Evolutionary conservation across 352 stramenopile genomes (phyloP).

Genomic region (Aphanomyces cochlioides): DNA sequence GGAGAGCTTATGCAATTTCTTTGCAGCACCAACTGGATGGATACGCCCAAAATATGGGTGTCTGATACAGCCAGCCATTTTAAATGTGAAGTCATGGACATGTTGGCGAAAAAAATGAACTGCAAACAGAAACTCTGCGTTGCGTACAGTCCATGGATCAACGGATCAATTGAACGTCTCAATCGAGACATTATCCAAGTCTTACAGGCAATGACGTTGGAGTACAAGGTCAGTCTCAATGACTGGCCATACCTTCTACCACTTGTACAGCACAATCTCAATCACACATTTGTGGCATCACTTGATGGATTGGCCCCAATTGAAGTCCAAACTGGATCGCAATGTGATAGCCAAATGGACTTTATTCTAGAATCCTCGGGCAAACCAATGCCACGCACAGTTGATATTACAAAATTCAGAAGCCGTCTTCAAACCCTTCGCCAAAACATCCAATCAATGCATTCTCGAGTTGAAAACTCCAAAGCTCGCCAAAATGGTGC

Average conservation of each 20-base stretch:
- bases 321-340: too few species aligned
- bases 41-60: conserved; percentile 32
- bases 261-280: conserved; percentile 34
- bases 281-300: too few species aligned
- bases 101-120: conserved; percentile 24
- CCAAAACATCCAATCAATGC: too few species aligned
- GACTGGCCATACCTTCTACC: conserved; percentile 34
- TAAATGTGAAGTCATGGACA: conserved; percentile 34
- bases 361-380: too few species aligned
- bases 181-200: conserved; percentile 40
- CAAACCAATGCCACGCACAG: too few species aligned
- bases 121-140: conserved; percentile 28
- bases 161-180: conserved; percentile 34
- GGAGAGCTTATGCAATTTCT: conserved; percentile 24
- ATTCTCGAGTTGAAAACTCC: too few species aligned
- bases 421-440: too few species aligned
- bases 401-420: too few species aligned
- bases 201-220: conserved; percentile 28
- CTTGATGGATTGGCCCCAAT: too few species aligned
- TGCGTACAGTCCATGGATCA: conserved; percentile 38
- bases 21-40: conserved; percentile 14
- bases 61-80: conserved; percentile 43
- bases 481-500: too few species aligned
- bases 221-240: conserved; percentile 30
- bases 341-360: too few species aligned